A percentile compares a stretch with the other conserved stretches of the same genome.
Evolutionary conservation across 1,284 basidiomycete species (phyloP).

Genomic region (Rhodotorula mucilaginosa): DNA sequence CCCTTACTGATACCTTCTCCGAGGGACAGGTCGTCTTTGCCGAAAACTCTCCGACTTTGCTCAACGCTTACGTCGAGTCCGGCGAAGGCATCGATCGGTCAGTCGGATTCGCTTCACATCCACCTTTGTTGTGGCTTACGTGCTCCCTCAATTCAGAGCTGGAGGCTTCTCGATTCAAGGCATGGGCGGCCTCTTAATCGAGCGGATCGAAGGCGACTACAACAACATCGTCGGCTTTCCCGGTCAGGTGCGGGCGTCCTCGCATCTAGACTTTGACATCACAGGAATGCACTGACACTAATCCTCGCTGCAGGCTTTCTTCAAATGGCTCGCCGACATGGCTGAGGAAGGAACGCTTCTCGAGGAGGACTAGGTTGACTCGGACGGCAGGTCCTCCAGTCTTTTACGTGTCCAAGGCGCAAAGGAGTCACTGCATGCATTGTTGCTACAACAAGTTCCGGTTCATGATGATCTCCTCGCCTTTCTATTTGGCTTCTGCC

Average conservation of each 20-base stretch:
- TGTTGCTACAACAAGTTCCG: background rate
- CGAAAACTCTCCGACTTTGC: slow-evolving; percentile 51
- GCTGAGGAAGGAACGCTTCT: slow-evolving; percentile 58
- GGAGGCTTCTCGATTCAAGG: slow-evolving; percentile 97
- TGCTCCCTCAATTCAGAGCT: slow-evolving; percentile 53
- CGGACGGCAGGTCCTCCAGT: background rate
- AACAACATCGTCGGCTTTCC: slow-evolving; percentile 92
- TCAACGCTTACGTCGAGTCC: slow-evolving; percentile 81
- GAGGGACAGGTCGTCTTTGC: slow-evolving; percentile 46
- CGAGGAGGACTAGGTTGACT: slow-evolving; percentile 25
- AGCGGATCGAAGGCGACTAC: slow-evolving; percentile 85
- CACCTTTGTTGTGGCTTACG: no score
- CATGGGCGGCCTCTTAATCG: slow-evolving; percentile 72
- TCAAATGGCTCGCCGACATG: slow-evolving; percentile 64
- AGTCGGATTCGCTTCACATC: background rate
- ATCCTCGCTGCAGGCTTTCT: slow-evolving; percentile 54
- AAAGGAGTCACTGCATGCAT: background rate
- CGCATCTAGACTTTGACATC: slow-evolving; percentile 2
- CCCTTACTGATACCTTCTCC: background rate
- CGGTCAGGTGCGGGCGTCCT: slow-evolving; percentile 58
- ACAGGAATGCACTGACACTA: no score
- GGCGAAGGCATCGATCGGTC: slow-evolving; percentile 80
- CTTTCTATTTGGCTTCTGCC: slow-evolving; percentile 60
- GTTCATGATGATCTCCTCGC: no score
- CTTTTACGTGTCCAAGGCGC: background rate